A percentile compares a stretch with the other conserved stretches of the same genome.
These are phyloP conservation scores for Hypomontagnella submonticulosa DNA, from an alignment of 495 filamentous ascomycete species.

Conservation along the genomic window DNA sequence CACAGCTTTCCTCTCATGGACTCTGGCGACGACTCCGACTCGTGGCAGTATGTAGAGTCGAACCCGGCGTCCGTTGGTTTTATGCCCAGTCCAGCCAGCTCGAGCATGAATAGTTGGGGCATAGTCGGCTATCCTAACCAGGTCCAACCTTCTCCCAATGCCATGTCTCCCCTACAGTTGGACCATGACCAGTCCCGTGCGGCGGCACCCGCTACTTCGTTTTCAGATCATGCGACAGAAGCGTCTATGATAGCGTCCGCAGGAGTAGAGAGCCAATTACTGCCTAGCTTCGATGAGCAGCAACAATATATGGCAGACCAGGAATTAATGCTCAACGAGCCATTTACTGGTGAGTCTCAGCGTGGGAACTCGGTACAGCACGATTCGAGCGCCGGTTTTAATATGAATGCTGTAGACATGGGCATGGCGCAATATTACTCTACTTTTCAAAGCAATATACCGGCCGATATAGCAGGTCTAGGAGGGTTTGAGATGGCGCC, in stretches of 20 bases:
- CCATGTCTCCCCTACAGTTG: slow-evolving; percentile 42
- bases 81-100: slow-evolving; percentile 55
- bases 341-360: slow-evolving; percentile 38
- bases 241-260: slow-evolving; percentile 27
- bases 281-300: slow-evolving; percentile 43
- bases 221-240: slow-evolving; percentile 38
- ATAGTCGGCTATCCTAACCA: slow-evolving; percentile 50
- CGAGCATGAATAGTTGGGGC: slow-evolving; percentile 56
- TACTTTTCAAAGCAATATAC: slow-evolving; percentile 35
- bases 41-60: slow-evolving; percentile 46
- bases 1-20: slow-evolving; percentile 41
- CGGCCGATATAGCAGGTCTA: slow-evolving; percentile 31
- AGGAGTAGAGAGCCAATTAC: slow-evolving; percentile 38
- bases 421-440: slow-evolving; percentile 38
- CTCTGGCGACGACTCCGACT: slow-evolving; percentile 47
- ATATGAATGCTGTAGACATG: slow-evolving; percentile 28
- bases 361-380: slow-evolving; percentile 4
- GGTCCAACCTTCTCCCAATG: slow-evolving; percentile 39
- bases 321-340: slow-evolving; percentile 38
- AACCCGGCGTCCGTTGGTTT: slow-evolving; percentile 49
- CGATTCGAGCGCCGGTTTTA: slow-evolving; percentile 17
- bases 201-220: slow-evolving; percentile 37
- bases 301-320: slow-evolving; percentile 38
- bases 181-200: slow-evolving; percentile 31
- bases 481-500: slow-evolving; percentile 32